Base-by-base conservation (phyloP, 2,329 filamentous ascomycete genomes). In the Pseudocercospora musae region DNA sequence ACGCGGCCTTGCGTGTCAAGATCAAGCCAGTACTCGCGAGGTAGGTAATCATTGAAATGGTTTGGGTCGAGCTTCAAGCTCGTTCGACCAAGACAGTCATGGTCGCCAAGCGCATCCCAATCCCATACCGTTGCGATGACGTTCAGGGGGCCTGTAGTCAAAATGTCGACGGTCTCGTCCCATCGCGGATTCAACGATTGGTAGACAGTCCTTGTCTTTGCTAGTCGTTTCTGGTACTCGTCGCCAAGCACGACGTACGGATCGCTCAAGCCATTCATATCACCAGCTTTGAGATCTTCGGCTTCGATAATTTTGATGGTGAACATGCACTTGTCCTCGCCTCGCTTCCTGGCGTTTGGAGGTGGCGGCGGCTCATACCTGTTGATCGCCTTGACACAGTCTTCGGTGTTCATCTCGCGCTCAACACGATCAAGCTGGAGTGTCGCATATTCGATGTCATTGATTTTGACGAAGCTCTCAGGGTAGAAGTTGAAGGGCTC, bases 271-370 rank as follows among this genome's bases (percentile, higher is more conserved):
- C 95, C 95, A 71, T 91, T 96, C 69, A 96, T 88, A 76, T 99
- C 95, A 74, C 95, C 98, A n/a, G 95, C 92, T 78, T 98, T 98
- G 70, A 99, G 82, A 71, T 99, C 95, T 78, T 99, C 95, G 8
- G 91, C 95, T 77, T 99, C 95, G 25, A 99, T 93, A 62, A 99
- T 93, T 79, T 99, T 99, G 78, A 99, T 93, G 0, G 95, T 98
- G 78, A 99, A 99, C 59, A 97, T 93, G 74, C 96, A 98, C 74
- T 96, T 97, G 66, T 87, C 90, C 46, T 89, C 86, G 53, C 66
- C 68, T 48, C 64, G 63, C 70, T 87, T 89, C 70, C 87, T 87
- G 60, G 85, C 82, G 72, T 83, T 83, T 63, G 87, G 85, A n/a
- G 87, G 87, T 58, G 85, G 82, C 0, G 90, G 88, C 8, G 91